These are phyloP conservation scores for Gossypium stocksii DNA, from an alignment of 345 rosid species.

Conservation along the genomic window DNA sequence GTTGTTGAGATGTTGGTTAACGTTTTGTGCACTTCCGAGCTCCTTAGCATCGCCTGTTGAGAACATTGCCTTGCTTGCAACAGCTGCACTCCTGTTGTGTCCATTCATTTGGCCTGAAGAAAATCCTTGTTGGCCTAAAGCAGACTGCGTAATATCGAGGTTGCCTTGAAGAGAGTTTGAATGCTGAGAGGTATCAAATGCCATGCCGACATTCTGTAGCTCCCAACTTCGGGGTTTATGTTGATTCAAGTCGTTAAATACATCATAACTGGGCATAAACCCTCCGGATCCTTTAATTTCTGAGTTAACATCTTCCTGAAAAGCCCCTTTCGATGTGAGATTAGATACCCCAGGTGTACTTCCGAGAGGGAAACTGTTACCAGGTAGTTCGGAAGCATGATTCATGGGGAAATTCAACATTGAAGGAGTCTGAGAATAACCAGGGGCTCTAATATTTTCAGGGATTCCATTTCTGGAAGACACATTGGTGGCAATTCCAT, in stretches of 20 bases:
- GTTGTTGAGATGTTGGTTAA: conserved; percentile 30
- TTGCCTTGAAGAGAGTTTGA: conserved; percentile 38
- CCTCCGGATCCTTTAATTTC: conserved; percentile 49
- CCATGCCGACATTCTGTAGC: conserved; percentile 52
- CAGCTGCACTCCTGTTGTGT: conserved; percentile 32
- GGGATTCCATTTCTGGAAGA: conserved; percentile 42
- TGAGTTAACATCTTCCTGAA: conserved; percentile 52
- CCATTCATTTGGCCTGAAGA: conserved; percentile 51
- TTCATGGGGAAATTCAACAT: conserved; percentile 44
- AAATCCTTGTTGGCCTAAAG: conserved; percentile 43
- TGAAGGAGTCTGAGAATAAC: conserved; percentile 48
- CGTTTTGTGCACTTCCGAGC: conserved; percentile 26
- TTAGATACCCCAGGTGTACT: conserved; percentile 47
- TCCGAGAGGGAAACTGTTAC: conserved; percentile 53
- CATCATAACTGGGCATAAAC: conserved; percentile 46
- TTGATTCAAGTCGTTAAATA: conserved; percentile 56
- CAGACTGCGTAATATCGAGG: conserved; percentile 34
- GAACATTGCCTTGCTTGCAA: conserved; percentile 31
- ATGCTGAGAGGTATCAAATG: conserved; percentile 46
- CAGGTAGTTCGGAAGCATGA: conserved; percentile 42
- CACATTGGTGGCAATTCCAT: conserved; percentile 38
- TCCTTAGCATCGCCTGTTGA: conserved; percentile 28
- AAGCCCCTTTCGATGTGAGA: conserved; percentile 41
- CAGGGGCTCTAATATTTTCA: conserved; percentile 48
- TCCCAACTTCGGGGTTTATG: conserved; percentile 68